Percentiles rank a stretch among this genome's conserved stretches.
These are phyloP conservation scores for Hanseniaspora uvarum DNA, from an alignment of 1,139 yeast species.

Conservation along the genomic window DNA sequence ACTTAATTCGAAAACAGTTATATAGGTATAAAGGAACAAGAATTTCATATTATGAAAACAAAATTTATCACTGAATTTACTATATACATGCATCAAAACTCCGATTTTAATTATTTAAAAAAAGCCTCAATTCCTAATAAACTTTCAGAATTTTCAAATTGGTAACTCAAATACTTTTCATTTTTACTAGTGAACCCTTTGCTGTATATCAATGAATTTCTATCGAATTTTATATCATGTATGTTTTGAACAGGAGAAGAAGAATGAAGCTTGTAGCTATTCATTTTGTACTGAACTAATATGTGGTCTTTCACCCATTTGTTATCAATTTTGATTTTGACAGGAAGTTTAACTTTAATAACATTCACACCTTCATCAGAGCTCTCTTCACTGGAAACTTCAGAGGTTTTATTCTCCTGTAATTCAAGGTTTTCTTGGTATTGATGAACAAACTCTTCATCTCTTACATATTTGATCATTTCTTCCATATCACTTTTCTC, in stretches of 20 bases:
- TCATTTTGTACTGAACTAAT: neutral
- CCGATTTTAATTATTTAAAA: neutral
- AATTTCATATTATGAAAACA: no score
- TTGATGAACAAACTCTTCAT: neutral
- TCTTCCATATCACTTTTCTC: neutral
- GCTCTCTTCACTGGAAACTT: neutral
- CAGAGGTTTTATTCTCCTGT: neutral
- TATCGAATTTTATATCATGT: neutral
- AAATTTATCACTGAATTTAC: neutral
- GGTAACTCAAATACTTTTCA: neutral
- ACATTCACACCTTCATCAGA: neutral
- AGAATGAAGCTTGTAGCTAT: neutral
- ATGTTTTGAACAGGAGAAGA: neutral
- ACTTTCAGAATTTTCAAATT: neutral
- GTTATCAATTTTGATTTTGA: neutral
- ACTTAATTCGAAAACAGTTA: no score
- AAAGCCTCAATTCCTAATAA: neutral
- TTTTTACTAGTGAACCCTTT: neutral
- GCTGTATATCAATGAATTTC: neutral
- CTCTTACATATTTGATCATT: neutral
- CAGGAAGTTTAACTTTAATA: neutral
- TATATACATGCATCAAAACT: neutral
- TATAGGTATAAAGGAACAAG: no score
- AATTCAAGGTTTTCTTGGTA: neutral
- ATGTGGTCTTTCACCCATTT: neutral